Conservation (phyloP, 164 flowering plant species). For the Stephania japonica region DNA sequence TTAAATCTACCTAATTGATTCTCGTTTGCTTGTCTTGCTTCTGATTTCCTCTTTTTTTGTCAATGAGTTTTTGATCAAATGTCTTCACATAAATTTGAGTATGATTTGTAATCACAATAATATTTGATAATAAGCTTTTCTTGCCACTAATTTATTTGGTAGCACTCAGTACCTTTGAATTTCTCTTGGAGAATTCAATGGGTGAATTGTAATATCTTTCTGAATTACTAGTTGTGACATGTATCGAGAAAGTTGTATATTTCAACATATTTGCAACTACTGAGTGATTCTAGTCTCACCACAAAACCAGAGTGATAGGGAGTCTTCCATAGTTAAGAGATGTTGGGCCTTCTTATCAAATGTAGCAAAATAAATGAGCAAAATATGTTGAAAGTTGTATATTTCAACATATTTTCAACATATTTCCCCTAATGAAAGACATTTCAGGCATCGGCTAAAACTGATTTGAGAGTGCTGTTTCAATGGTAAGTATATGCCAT, state of each 20-base stretch:
- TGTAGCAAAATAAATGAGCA: background rate
- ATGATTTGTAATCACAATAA: background rate
- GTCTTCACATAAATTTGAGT: too few species aligned
- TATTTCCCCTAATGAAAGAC: too few species aligned
- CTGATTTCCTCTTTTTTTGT: background rate
- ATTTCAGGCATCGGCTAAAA: too few species aligned
- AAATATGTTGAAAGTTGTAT: too few species aligned
- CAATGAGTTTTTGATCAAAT: background rate
- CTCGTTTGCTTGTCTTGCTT: background rate
- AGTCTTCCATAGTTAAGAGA: background rate
- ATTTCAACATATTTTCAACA: too few species aligned
- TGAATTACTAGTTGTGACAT: background rate
- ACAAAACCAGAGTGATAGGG: background rate
- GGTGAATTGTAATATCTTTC: background rate
- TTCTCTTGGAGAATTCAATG: background rate
- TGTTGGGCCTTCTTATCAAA: background rate
- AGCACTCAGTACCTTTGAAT: background rate
- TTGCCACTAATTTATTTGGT: background rate
- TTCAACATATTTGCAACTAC: background rate
- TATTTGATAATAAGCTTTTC: background rate
- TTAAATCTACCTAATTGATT: background rate
- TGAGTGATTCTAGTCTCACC: background rate
- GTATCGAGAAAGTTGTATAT: background rate
- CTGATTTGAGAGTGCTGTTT: background rate
- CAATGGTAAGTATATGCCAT: background rate